Evolutionary conservation across 148 eudicot species (phyloP), one percentile per base, ranked within the genome.

Genomic region (Beta vulgaris): DNA sequence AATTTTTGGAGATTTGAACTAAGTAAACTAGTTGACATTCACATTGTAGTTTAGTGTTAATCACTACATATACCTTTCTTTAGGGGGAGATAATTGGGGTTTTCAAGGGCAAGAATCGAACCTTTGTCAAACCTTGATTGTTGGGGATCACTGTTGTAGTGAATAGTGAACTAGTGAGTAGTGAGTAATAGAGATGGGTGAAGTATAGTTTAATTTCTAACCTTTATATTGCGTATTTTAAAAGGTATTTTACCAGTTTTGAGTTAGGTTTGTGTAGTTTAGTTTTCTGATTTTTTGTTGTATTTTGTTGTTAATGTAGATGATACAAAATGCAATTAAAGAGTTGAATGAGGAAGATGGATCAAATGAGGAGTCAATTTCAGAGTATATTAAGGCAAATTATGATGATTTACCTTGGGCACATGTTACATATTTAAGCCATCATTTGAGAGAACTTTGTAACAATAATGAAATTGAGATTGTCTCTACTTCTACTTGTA

Each of bases 381-480:
- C 90, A 0, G 15, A 84, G 73, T 79, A 70, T 71, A 86, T 90
- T 6, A 55, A 28, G 72, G 68, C 68, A 36, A 71, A 78, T n/a
- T 82, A 84, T 71, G 51, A 80, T 32, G 85, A 84, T 72, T 86
- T 92, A 78, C 94, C 97, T 4, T 83, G 83, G 88, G 91, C 88
- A 19, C 97, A 90, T 66, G 58, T 64, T 31, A 68, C 76, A 4
- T 73, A 77, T 39, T 77, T 88, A 72, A 84, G 75, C 29, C 86
- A 83, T 63, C 88, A 88, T 78, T 78, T 92, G 66, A 68, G 16
- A 43, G 80, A 82, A 79, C 78, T 87, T 35, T 85, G 91, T 83
- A 76, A 87, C 46, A 70, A 18, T 55, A 85, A 81, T n/a, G 86
- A 84, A 12, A 37, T 89, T 76, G 51, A 84, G 10, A 37, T 89